Base-by-base conservation (phyloP, 805 yeast species). In the Saccharomycopsis selenospora region DNA sequence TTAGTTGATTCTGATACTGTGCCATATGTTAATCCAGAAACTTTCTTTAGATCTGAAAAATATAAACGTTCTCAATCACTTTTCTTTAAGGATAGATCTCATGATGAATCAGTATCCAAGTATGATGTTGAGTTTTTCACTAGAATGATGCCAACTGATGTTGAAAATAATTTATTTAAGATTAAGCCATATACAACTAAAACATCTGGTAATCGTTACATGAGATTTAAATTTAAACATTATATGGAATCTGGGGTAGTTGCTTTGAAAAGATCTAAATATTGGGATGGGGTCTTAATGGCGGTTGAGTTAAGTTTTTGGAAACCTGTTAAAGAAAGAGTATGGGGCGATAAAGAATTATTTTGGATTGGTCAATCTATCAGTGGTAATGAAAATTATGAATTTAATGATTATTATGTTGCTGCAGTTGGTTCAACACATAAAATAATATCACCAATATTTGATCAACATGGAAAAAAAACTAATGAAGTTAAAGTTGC, bases 281-380 rank as follows among this genome's bases (percentile, higher is more conserved):
- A 79, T 57, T 76, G 77, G 52, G 59, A 64, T 40, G 78, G 80
- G 4, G 60, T 77, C 2, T 50, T 77, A n/a, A 64, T 73, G 49
- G 64, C 77, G 61, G 62, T 59, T 10, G 57, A 65, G 43, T 48
- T 71, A 51, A 71, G 68, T 51, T 60, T 69, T 42, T 69, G 69
- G 62, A 58, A 61, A 38, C 57, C 69, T 13, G 66, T 73, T 23
- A 55, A 63, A 10, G 67, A 73, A 1, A 70, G 77, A 13, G 66
- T 82, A 7, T 84, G 85, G 71, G 95, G 95, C 36, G 95, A 85
- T 54, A 85, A 85, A 56, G 93, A 85, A 59, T 66, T 84, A 55
- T 79, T 82, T 57, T 83, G 91, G 91, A 59, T 85, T 28, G 86
- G 85, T 2, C 76, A 79, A 61, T 55, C 74, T 3, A 63, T 71